phyloP scores from a whole-genome alignment of 2,329 filamentous ascomycete species.

The Epichloe elymi region DNA sequence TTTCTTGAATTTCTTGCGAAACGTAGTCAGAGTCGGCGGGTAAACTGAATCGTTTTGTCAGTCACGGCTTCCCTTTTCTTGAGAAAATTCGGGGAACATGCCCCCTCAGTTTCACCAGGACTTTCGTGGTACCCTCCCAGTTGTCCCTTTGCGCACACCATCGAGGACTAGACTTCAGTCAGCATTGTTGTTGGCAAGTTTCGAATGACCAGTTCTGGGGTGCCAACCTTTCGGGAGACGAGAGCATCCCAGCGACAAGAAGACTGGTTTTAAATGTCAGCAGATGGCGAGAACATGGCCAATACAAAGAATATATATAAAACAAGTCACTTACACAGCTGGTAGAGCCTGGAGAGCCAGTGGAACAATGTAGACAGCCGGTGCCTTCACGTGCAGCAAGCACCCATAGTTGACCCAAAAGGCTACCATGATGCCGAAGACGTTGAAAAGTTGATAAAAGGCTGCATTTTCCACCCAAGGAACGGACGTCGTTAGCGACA shows the following conservation, averaged over 20 bases:
- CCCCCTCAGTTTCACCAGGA: slow-evolving; percentile 38
- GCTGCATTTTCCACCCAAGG: slow-evolving; percentile 12
- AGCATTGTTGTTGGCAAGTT: background rate
- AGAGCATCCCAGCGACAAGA: slow-evolving; percentile 45
- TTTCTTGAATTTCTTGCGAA: slow-evolving; percentile 46
- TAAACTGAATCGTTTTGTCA: slow-evolving; percentile 22
- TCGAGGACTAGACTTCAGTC: slow-evolving; percentile 38
- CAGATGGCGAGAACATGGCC: too few relatives aligned
- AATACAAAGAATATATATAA: background rate
- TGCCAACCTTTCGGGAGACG: slow-evolving; percentile 36
- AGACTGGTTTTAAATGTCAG: slow-evolving; percentile 16
- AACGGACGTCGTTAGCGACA: background rate
- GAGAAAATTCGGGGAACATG: slow-evolving; percentile 6
- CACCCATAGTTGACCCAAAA: slow-evolving; percentile 42
- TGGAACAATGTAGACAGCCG: slow-evolving; percentile 45
- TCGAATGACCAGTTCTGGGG: background rate
- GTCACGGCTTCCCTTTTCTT: background rate
- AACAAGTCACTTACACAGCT: slow-evolving; percentile 29
- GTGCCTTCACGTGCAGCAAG: slow-evolving; percentile 30
- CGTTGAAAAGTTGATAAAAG: slow-evolving; percentile 37
- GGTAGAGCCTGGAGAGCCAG: slow-evolving; percentile 52
- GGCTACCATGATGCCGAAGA: slow-evolving; percentile 28
- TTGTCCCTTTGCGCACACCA: slow-evolving; percentile 55
- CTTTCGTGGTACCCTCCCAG: slow-evolving; percentile 47
- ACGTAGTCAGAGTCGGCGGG: slow-evolving; percentile 41